Conservation (phyloP, 2,329 filamentous ascomycete genomes). For the Diaporthe capsici region DNA sequence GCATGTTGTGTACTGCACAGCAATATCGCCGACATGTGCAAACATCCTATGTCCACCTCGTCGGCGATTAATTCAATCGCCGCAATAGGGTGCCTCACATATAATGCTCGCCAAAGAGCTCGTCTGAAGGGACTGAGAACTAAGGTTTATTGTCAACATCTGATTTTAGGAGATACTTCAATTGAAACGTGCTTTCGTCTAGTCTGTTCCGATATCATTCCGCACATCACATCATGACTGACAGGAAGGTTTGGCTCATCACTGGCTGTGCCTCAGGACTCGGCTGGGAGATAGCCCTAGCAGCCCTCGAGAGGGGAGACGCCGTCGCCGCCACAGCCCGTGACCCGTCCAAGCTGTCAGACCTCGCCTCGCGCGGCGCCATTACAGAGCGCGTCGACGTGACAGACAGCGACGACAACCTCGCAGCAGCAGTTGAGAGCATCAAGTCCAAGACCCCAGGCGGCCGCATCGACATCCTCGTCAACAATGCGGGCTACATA, state of each 20-base stretch:
- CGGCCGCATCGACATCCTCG: slow-evolving; percentile 70
- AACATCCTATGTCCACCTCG: not conserved
- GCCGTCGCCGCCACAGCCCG: slow-evolving; percentile 71
- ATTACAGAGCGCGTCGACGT: slow-evolving; percentile 69
- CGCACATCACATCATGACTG: not conserved
- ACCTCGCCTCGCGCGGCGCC: slow-evolving; percentile 56
- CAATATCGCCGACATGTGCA: slow-evolving; percentile 8
- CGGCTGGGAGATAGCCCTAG: slow-evolving; percentile 2
- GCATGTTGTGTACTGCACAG: not conserved
- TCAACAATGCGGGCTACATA: slow-evolving; percentile 67
- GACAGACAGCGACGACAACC: slow-evolving; percentile 59
- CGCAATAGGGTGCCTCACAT: not conserved
- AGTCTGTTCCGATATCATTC: not conserved
- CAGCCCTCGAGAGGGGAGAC: slow-evolving; percentile 6
- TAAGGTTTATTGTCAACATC: not conserved
- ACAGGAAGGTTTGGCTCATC: slow-evolving; percentile 10
- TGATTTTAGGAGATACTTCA: not conserved
- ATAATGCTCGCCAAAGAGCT: not conserved
- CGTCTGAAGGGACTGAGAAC: not conserved
- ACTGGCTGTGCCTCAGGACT: slow-evolving; percentile 23
- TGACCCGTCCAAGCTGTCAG: slow-evolving; percentile 60
- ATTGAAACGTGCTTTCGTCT: not conserved
- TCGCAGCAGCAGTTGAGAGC: slow-evolving; percentile 63
- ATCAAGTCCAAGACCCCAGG: slow-evolving; percentile 63
- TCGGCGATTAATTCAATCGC: slow-evolving; percentile 18